These are phyloP conservation scores for Coprinopsis strossmayeri DNA, from an alignment of 768 basidiomycete species.

Conservation along the genomic window DNA sequence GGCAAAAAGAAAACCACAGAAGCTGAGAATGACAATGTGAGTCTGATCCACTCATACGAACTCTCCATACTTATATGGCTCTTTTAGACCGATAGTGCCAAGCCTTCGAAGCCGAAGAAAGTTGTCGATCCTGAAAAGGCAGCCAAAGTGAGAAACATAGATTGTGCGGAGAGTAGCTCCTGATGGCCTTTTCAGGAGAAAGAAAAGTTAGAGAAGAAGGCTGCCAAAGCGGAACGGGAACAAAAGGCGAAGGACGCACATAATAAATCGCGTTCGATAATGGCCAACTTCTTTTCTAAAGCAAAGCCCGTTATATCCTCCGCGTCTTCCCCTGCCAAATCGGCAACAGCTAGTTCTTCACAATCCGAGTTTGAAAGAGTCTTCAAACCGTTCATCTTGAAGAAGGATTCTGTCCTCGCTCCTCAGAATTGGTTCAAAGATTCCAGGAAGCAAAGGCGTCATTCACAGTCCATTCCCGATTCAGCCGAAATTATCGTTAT, in stretches of 20 bases:
- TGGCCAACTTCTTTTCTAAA: constrained; percentile 78
- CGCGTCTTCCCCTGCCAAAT: constrained; percentile 17
- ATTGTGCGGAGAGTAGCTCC: too few relatives aligned
- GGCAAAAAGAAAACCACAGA: constrained; percentile 27
- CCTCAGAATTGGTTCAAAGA: constrained; percentile 64
- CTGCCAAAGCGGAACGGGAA: constrained; percentile 63
- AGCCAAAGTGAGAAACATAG: constrained; percentile 49
- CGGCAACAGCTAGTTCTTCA: constrained; percentile 24
- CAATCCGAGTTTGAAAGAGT: constrained; percentile 63
- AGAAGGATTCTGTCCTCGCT: constrained; percentile 68
- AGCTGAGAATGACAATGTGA: constrained; percentile 35
- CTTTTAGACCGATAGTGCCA: constrained; percentile 12
- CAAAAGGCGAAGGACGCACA: constrained; percentile 66
- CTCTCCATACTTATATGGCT: too few relatives aligned
- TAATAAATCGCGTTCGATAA: constrained; percentile 65
- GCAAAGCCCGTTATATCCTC: constrained; percentile 30
- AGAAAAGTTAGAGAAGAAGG: constrained; percentile 60
- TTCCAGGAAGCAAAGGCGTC: constrained; percentile 21
- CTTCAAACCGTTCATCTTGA: constrained; percentile 76
- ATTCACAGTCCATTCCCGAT: constrained; percentile 11
- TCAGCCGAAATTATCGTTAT: constrained; percentile 52
- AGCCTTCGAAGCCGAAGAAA: constrained; percentile 42
- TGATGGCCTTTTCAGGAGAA: constrained; percentile 57
- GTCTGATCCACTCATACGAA: too few relatives aligned
- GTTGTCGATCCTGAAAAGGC: constrained; percentile 48